Evolutionary conservation across 352 stramenopile species (phyloP), one percentile per base, ranked within the genome.

Genomic region (Pilasporangium apinafurcum): DNA sequence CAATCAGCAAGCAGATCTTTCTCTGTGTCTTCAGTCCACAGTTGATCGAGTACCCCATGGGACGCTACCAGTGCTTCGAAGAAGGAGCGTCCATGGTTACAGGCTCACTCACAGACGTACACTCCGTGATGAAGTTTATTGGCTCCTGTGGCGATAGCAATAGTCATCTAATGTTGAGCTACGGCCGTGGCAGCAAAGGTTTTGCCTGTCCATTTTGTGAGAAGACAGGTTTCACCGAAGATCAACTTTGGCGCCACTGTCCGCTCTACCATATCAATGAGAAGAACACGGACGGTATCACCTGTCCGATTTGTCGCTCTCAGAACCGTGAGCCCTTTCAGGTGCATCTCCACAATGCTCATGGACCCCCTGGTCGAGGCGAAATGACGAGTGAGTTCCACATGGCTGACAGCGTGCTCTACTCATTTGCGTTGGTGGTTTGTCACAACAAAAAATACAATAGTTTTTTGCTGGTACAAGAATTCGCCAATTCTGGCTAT

Each of bases 201-300:
- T 89, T 71, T 51, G 71, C 62, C 28, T 92, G 81, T 48, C 81
- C 81, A 25, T 83, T 91, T 53, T 92, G 81, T 38, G 60, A 62
- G 13, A 86, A 83, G 45, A 66, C 50, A 7, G 78, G 72, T n/a
- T 71, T 92, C 39, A 67, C 64, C 5, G 81, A 92, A 53, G 81
- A 92, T 48, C 57, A 89, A 37, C 63, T 92, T n/a, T 92, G 81
- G 81, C 64, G 71, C 45, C 81, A 92, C 43, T 83, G 75, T 41
- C 81, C 81, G 14, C 50, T 92, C 55, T 90, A 83, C 57, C 81
- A 92, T 50, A 92, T 92, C 54, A 92, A 92, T 55, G 81, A 89
- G 42, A 77, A 72, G 49, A 86, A 91, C 48, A 76, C 65, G 32
- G 71, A 86, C 45, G 56, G 70, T 17, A 58, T 92, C 24, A 54